Base-by-base conservation (phyloP, 2,329 filamentous ascomycete species). In the Canariomyces notabilis region DNA sequence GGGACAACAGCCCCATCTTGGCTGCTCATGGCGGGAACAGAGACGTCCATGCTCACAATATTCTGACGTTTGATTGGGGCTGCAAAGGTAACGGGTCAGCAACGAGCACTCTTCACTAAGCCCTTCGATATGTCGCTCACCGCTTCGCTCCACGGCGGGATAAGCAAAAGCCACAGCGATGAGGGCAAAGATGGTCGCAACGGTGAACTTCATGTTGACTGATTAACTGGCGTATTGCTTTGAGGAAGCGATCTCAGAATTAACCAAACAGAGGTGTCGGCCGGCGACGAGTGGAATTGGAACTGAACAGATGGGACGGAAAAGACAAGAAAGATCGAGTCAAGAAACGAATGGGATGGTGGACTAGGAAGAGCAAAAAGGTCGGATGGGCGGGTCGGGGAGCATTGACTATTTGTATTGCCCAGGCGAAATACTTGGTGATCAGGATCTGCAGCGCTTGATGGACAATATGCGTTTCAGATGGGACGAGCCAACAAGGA, bases 161-260 rank as follows among this genome's bases (percentile, higher is more conserved):
- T 57, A 64, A 46, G 73, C 75, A 57, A 73, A 61, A 56, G 67
- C 72, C 57, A 70, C 64, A 46, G 71, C 64, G 61, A 68, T 65
- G 51, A 79, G 61, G 51, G 73, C 64, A 56, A 75, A 62, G 51
- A 77, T 47, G 57, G 69, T 65, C 57, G 73, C 52, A 52, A 71
- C 51, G 49, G 71, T 68, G 70, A 72, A 73, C 69, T 77, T 72
- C 76, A 79, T 79, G 49, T 68, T 77, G 70, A 65, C 61, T 51
- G 56, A 59, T 55, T 46, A 35, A 35, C 15, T 36, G 46, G 57
- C 53, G 42, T 46, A 43, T 51, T 48, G 47, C 48, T 41, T 37
- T 31, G 22, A 19, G 37, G 45, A 43, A 38, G 46, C 40, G 42
- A 45, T 58, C 50, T 55, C 50, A 55, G 43, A 54, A 61, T 51